Percentiles rank a stretch among this genome's conserved stretches.
Conservation (phyloP, 2,329 filamentous ascomycete genomes). For the Alternaria gansuensis region DNA sequence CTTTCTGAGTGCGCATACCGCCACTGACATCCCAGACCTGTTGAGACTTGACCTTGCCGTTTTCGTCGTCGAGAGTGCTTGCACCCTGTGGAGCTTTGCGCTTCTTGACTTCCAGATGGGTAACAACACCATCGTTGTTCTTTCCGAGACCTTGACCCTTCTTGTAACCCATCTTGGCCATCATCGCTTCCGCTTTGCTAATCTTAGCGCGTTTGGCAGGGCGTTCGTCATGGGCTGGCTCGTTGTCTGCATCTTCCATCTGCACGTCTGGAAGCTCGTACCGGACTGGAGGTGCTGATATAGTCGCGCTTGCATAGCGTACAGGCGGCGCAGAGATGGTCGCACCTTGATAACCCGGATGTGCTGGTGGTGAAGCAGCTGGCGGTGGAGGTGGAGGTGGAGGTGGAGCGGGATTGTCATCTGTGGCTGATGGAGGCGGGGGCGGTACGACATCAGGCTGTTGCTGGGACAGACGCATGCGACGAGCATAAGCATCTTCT, state of each 20-base stretch:
- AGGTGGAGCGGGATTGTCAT: conserved; percentile 26
- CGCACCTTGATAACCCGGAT: conserved; percentile 52
- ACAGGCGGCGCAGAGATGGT: conserved; percentile 82
- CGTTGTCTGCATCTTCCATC: conserved; percentile 23
- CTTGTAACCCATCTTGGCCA: conserved; percentile 94
- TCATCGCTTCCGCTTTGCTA: conserved; percentile 76
- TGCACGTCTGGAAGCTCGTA: conserved; percentile 60
- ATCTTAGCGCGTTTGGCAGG: conserved; percentile 50
- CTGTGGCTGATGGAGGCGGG: conserved; percentile 26
- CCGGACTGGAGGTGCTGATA: conserved; percentile 80
- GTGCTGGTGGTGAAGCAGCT: conserved; percentile 56
- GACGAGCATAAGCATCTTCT: conserved; percentile 37
- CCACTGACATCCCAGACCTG: conserved; percentile 78
- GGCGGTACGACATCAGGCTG: conserved; percentile 20
- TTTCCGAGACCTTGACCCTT: conserved; percentile 89
- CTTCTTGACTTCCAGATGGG: conserved; percentile 74
- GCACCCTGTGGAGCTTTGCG: conserved; percentile 32
- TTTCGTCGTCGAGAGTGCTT: conserved; percentile 50
- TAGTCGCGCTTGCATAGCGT: conserved; percentile 72
- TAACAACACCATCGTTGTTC: conserved; percentile 80
- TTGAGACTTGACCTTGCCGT: conserved; percentile 57
- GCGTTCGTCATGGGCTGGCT: conserved; percentile 50
- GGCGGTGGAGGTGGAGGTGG: conserved; percentile 32
- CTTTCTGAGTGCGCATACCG: conserved; percentile 62
- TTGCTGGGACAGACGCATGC: conserved; percentile 29